phyloP scores from a whole-genome alignment of 805 yeast genomes.

The Wickerhamomyces sydowiorum region DNA sequence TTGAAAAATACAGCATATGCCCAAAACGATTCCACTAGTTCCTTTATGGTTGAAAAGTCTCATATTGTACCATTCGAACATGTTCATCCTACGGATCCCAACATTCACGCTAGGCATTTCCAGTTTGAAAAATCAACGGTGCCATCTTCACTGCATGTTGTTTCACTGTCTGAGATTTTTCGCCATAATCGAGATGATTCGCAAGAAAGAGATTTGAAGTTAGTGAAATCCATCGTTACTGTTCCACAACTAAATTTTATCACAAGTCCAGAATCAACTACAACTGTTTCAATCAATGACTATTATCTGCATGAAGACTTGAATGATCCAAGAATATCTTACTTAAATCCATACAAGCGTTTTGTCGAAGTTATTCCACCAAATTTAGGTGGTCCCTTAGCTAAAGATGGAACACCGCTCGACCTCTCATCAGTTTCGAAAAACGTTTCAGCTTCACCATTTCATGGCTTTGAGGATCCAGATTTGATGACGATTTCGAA shows the following conservation, averaged over 20 bases:
- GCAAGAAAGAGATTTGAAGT: too few relatives aligned
- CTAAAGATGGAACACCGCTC: conserved; percentile 13
- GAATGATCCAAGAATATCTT: conserved; percentile 7
- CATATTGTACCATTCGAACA: background rate
- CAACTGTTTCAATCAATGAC: too few relatives aligned
- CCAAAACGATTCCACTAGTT: background rate
- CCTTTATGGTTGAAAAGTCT: background rate
- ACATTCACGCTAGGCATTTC: too few relatives aligned
- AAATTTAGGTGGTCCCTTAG: conserved; percentile 14
- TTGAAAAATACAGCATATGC: background rate
- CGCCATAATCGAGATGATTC: too few relatives aligned
- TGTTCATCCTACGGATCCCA: background rate
- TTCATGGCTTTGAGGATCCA: conserved; percentile 3
- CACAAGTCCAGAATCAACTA: too few relatives aligned
- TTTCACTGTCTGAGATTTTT: too few relatives aligned
- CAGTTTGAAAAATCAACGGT: too few relatives aligned
- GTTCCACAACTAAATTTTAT: too few relatives aligned
- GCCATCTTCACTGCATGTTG: too few relatives aligned
- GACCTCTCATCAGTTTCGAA: conserved; percentile 16
- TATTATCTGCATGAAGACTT: background rate
- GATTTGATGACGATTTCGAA: background rate
- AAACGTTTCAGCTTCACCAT: conserved; percentile 7
- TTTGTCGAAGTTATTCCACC: conserved; percentile 17
- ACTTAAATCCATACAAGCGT: conserved; percentile 10
- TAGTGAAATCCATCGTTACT: too few relatives aligned